Percentiles rank a stretch among this genome's conserved stretches.
Conservation (phyloP, 371 early-diverging fungal species). For the Rhizopus arrhizus region DNA sequence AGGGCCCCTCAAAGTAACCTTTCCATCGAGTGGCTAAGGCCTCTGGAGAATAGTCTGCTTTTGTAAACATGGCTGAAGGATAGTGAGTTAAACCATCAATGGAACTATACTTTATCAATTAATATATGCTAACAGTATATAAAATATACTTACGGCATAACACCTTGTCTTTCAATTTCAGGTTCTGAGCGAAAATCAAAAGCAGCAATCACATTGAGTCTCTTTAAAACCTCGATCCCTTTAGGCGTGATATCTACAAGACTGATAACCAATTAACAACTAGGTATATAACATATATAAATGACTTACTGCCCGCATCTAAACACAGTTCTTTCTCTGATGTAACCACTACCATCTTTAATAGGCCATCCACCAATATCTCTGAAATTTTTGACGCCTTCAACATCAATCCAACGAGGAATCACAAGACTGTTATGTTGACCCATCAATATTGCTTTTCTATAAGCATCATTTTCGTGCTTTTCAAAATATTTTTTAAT, state of each 20-base stretch:
- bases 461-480: constrained; percentile 49
- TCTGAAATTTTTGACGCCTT: constrained; percentile 63
- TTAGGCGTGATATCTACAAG: constrained; percentile 48
- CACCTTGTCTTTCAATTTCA: constrained; percentile 54
- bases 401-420: constrained; percentile 52
- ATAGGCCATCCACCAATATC: constrained; percentile 58
- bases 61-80: constrained; percentile 60
- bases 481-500: constrained; percentile 38
- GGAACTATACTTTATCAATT: constrained; percentile 20
- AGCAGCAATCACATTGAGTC: constrained; percentile 52
- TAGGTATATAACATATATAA: neutral
- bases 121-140: neutral
- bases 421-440: constrained; percentile 36
- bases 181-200: constrained; percentile 62
- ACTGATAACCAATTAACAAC: constrained; percentile 20
- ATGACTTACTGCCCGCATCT: constrained; percentile 49
- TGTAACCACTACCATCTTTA: constrained; percentile 44
- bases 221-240: constrained; percentile 50
- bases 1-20: constrained; percentile 59
- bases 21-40: constrained; percentile 61
- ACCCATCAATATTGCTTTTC: constrained; percentile 43
- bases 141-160: constrained; percentile 37
- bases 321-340: constrained; percentile 49
- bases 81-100: constrained; percentile 42
- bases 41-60: constrained; percentile 65